Conservation (phyloP, 805 yeast species). For the Candida schatavii region DNA sequence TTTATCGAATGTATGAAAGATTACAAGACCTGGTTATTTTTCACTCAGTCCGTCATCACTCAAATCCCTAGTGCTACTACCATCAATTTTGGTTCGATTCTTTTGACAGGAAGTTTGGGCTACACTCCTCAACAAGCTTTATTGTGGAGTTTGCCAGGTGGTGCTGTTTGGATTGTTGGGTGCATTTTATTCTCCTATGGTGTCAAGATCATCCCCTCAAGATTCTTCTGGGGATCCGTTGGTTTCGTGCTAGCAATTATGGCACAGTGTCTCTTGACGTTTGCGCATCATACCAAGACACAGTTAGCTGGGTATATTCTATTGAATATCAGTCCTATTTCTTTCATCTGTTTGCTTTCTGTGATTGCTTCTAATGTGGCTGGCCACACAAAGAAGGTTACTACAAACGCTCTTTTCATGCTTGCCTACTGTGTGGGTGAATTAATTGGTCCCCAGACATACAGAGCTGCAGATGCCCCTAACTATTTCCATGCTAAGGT, state of each 20-base stretch:
- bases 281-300: conserved; percentile 20
- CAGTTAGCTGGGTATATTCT: conserved; percentile 30
- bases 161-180: conserved; percentile 32
- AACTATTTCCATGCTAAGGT: conserved; percentile 22
- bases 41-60: conserved; percentile 29
- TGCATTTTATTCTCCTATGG: conserved; percentile 16
- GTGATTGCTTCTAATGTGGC: conserved; percentile 22
- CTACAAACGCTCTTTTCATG: conserved; percentile 23
- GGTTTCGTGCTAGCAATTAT: conserved; percentile 17
- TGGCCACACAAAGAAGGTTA: conserved; percentile 27
- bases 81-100: conserved; percentile 32
- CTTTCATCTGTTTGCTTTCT: conserved; percentile 18
- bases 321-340: conserved; percentile 26
- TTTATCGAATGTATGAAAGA: conserved; percentile 51
- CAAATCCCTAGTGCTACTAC: conserved; percentile 38
- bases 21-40: conserved; percentile 46
- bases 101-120: conserved; percentile 16
- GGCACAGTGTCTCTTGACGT: conserved; percentile 31
- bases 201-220: conserved; percentile 9
- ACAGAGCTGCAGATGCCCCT: conserved; percentile 23
- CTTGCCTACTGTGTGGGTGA: conserved; percentile 29
- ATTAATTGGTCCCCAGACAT: conserved; percentile 26
- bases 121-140: conserved; percentile 18
- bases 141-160: conserved; percentile 38
- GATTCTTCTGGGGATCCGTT: conserved; percentile 28